phyloP scores from a whole-genome alignment of 768 basidiomycete genomes.

The Tylopilus vinaceipallidus region DNA sequence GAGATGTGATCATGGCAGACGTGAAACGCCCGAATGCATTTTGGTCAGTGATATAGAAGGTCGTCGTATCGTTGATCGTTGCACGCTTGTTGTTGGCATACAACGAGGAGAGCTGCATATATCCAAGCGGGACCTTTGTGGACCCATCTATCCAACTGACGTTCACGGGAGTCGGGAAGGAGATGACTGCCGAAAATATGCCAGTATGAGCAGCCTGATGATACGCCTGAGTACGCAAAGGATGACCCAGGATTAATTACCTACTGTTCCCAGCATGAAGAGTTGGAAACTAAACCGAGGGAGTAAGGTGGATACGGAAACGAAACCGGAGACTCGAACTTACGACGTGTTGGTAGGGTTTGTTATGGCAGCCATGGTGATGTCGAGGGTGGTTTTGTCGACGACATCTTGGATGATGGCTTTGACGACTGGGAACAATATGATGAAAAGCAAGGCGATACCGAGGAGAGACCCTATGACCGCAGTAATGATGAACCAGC shows the following conservation, averaged over 20 bases:
- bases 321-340: slow-evolving; percentile 20
- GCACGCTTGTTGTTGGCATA: slow-evolving; percentile 55
- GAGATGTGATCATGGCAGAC: slow-evolving; percentile 58
- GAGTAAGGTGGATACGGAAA: slow-evolving; percentile 1
- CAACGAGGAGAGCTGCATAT: slow-evolving; percentile 47
- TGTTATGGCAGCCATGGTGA: slow-evolving; percentile 51
- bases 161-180: slow-evolving; percentile 54
- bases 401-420: slow-evolving; percentile 68
- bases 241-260: no score
- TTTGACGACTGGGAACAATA: slow-evolving; percentile 65
- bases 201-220: slow-evolving; percentile 64
- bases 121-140: slow-evolving; percentile 51
- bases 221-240: neutral
- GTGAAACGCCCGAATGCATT: slow-evolving; percentile 63
- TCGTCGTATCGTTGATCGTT: slow-evolving; percentile 56
- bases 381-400: slow-evolving; percentile 50
- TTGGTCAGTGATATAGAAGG: slow-evolving; percentile 55
- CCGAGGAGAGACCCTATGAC: slow-evolving; percentile 49
- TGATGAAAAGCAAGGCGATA: slow-evolving; percentile 63
- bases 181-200: slow-evolving; percentile 59
- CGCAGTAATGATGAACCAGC: slow-evolving; percentile 61
- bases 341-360: slow-evolving; percentile 57
- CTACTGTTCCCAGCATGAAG: slow-evolving; percentile 52
- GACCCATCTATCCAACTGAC: slow-evolving; percentile 57
- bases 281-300: slow-evolving; percentile 47